phyloP scores from a whole-genome alignment of 2,329 filamentous ascomycete genomes.

The Botrytis galanthina region DNA sequence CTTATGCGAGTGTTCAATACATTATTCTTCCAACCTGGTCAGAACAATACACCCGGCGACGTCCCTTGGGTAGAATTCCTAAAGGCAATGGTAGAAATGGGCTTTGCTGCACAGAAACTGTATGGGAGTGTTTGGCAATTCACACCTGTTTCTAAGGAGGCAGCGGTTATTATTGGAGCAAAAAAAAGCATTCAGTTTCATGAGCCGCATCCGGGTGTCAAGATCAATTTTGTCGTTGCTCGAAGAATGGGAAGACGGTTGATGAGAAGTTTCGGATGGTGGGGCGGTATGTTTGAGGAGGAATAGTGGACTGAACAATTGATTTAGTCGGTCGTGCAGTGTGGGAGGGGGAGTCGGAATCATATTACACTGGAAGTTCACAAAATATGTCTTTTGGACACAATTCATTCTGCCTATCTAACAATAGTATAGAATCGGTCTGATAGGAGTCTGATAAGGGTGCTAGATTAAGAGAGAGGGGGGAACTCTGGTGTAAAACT shows the following conservation, averaged over 20 bases:
- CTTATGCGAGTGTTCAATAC: neutral
- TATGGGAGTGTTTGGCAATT: neutral
- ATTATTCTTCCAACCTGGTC: neutral
- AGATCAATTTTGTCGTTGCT: neutral
- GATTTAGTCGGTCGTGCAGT: rapidly evolving
- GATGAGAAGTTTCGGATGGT: neutral
- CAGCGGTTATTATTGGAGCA: neutral
- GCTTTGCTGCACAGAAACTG: neutral
- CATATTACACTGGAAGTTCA: neutral
- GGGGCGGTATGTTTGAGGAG: neutral
- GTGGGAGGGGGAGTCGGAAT: neutral
- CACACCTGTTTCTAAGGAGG: neutral
- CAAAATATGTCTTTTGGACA: neutral
- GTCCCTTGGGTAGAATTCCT: neutral
- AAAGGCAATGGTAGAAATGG: neutral
- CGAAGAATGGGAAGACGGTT: neutral
- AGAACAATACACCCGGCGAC: neutral
- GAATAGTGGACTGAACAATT: neutral
- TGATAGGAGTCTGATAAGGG: too few relatives aligned
- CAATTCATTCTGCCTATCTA: neutral
- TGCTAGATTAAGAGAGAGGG: neutral
- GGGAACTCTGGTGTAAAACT: rapidly evolving
- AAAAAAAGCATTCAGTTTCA: neutral
- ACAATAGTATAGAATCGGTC: neutral
- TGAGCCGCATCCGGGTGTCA: neutral